A percentile compares a stretch with the other conserved stretches of the same genome.
phyloP scores from a whole-genome alignment of 1,284 basidiomycete species.

The Erythrobasidium hasegawianum region DNA sequence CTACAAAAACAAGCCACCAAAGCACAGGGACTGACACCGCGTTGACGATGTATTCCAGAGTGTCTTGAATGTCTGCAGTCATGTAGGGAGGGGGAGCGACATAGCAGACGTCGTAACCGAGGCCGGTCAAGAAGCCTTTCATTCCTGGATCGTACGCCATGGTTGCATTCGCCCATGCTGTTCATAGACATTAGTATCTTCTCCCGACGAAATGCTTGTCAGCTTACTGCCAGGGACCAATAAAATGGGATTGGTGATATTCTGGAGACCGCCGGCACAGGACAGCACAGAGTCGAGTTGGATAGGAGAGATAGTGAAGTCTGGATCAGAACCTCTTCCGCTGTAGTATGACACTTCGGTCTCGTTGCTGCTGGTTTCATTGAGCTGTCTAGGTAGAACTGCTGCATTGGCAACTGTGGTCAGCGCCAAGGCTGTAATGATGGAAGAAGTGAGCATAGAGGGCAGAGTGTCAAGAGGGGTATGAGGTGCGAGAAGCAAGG shows the following conservation, averaged over 20 bases:
- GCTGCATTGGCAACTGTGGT: not conserved
- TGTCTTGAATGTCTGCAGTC: too few species aligned
- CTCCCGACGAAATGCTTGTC: too few species aligned
- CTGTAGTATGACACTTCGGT: not conserved
- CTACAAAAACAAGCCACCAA: too few species aligned
- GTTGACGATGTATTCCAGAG: too few species aligned
- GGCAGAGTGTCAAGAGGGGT: too few species aligned
- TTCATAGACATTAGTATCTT: too few species aligned
- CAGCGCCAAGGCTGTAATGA: not conserved
- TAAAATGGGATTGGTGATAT: constrained; percentile 4
- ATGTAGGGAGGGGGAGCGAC: too few species aligned
- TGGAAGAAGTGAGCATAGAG: not conserved
- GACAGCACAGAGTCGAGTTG: constrained; percentile 5
- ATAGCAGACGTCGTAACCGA: too few species aligned
- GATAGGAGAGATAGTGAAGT: constrained; percentile 1
- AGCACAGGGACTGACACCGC: too few species aligned
- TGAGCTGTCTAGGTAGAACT: not conserved
- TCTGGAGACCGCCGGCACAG: constrained; percentile 8
- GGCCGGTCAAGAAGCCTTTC: too few species aligned
- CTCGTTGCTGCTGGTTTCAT: not conserved
- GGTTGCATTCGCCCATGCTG: too few species aligned
- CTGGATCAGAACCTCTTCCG: not conserved
- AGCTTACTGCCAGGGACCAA: constrained; percentile 5
- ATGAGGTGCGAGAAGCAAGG: not conserved
- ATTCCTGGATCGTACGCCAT: too few species aligned